Base-by-base conservation (phyloP, 78 protist genomes). In the slime mould (Dictyostelium discoideum) region DNA sequence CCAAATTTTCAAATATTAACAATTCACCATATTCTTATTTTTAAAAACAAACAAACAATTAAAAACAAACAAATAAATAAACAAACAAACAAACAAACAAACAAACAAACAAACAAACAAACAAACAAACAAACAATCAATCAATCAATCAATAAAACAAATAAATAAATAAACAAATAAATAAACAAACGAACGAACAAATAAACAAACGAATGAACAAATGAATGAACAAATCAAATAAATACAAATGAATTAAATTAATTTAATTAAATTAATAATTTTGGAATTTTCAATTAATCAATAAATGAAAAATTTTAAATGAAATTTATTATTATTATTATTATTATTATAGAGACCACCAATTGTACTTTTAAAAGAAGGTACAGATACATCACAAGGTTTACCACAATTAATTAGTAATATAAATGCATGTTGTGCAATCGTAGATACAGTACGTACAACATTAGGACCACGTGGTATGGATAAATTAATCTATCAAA, bases 371-470 rank as follows among this genome's bases (percentile, higher is more conserved):
- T 98, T 99, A 88, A 87, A 96, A 54, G 99, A 99, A 40, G 99
- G 99, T 20, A 99, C 99, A 7, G 99, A 99, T 97, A 92, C 97
- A 22, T 97, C 99, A 16, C 99, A 99, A 93, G 99, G 99, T 74
- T 98, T 94, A 69, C 97, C 97, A 48, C 99, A 99, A 96, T 88
- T 99, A 16, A 84, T 99, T 50, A 50, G 95, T 86, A 99, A 99
- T 98, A 99, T 99, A 93, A 98, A 99, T 85, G 99, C 99, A 42
- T 98, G 99, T 92, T 87, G 93, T 85, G 97, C 98, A 60, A 57
- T 98, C 20, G 98, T 87, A 14, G 98, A 97, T 81, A 82, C 98
- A 57, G 96, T 97, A 3, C 67, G 96, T 39, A 97, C 99, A 82
- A 94, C 98, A 42, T 97, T 88, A 22, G 95, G 99, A 39, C 99